Evolutionary conservation across 2,329 filamentous ascomycete species (phyloP).

Genomic region (Alternaria sp.): DNA sequence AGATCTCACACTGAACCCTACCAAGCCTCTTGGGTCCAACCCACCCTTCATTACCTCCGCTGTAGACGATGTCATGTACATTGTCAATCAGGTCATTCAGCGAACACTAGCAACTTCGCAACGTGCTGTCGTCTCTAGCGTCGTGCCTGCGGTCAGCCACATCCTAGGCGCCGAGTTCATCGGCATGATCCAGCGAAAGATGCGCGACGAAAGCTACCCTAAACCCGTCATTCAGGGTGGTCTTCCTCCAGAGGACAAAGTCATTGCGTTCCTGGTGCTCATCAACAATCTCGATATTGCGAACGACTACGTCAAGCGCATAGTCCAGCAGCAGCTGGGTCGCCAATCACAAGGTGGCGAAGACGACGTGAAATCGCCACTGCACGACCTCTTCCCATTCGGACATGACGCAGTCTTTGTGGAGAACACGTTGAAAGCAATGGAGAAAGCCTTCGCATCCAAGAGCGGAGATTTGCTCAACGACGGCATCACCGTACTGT

Average conservation of each 20-base stretch:
- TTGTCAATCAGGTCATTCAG: conserved; percentile 89
- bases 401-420: conserved; percentile 76
- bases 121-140: conserved; percentile 74
- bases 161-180: conserved; percentile 90
- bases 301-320: conserved; percentile 87
- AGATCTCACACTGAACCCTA: conserved; percentile 78
- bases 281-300: conserved; percentile 96
- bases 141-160: conserved; percentile 78
- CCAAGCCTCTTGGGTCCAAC: conserved; percentile 74
- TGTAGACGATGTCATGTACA: conserved; percentile 99
- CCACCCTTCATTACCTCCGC: conserved; percentile 92
- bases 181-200: conserved; percentile 95
- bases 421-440: conserved; percentile 67
- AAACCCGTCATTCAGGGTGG: conserved; percentile 78
- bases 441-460: conserved; percentile 74
- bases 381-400: conserved; percentile 75
- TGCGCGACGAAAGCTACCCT: conserved; percentile 95
- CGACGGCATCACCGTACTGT: conserved; percentile 85
- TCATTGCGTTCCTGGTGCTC: conserved; percentile 87
- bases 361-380: conserved; percentile 49
- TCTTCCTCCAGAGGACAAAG: conserved; percentile 84
- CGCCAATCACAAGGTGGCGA: conserved; percentile 44
- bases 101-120: conserved; percentile 88
- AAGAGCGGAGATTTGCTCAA: conserved; percentile 83
- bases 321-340: conserved; percentile 73